Evolutionary conservation across 179 eudicot genomes (phyloP).

Genomic region (Beta macrorhiza): DNA sequence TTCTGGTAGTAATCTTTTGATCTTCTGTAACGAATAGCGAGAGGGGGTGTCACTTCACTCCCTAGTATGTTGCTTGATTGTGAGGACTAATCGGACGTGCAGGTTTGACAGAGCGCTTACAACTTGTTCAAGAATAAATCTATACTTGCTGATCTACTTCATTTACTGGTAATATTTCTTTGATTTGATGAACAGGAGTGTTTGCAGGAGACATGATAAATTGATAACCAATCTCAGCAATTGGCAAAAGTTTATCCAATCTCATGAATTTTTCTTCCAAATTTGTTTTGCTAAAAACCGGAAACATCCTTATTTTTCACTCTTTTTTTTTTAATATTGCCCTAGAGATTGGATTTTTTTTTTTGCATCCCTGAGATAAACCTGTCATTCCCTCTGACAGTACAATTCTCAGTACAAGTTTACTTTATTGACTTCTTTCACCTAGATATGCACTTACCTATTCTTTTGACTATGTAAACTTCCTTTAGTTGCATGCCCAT

Average conservation of each 20-base stretch:
- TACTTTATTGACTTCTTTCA: neutral
- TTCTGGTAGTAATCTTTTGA: too few relatives aligned
- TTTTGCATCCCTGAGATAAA: too few relatives aligned
- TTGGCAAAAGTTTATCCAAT: too few relatives aligned
- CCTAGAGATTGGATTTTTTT: too few relatives aligned
- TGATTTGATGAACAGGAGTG: neutral
- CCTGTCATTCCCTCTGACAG: too few relatives aligned
- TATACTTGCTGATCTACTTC: neutral
- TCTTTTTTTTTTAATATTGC: too few relatives aligned
- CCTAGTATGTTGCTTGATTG: neutral
- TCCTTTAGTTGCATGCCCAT: neutral
- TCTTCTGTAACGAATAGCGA: too few relatives aligned
- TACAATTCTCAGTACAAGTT: neutral
- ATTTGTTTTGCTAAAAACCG: too few relatives aligned
- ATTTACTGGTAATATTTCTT: neutral
- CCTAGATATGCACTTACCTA: neutral
- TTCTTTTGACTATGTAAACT: neutral
- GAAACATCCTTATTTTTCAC: too few relatives aligned
- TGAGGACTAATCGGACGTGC: neutral
- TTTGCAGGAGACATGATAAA: neutral
- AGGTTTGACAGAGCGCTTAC: neutral
- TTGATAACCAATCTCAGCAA: too few relatives aligned
- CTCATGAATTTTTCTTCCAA: too few relatives aligned
- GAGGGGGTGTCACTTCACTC: neutral
- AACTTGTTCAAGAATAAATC: neutral